Conservation (phyloP, 208 protist genomes). For the Acanthamoeba healyi region DNA sequence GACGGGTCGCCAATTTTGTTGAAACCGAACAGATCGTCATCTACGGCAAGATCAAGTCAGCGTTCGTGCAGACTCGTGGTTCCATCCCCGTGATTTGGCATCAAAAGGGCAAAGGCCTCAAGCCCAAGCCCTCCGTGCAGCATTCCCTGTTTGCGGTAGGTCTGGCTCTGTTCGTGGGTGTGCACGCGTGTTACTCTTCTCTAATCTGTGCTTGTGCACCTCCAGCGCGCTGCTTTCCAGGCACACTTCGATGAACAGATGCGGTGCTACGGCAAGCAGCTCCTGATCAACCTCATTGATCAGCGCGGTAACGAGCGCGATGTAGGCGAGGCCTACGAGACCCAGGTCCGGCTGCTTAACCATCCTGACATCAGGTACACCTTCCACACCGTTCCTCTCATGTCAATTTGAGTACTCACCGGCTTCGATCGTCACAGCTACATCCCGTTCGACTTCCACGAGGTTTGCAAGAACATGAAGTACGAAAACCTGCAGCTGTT, state of each 20-base stretch:
- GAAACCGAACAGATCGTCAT: conserved; percentile 89
- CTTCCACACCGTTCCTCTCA: no score
- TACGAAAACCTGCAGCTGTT: conserved; percentile 83
- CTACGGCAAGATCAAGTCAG: conserved; percentile 72
- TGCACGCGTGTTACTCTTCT: no score
- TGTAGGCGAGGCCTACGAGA: conserved; percentile 80
- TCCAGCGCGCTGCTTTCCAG: conserved; percentile 74
- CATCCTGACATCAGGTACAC: conserved; percentile 65
- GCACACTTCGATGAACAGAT: conserved; percentile 79
- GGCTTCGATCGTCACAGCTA: no score
- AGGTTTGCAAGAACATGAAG: conserved; percentile 81
- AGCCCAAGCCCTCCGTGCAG: conserved; percentile 67
- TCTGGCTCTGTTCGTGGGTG: no score
- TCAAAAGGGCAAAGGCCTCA: conserved; percentile 79
- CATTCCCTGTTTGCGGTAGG: conserved; percentile 45
- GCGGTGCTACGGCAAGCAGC: conserved; percentile 68
- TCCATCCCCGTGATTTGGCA: conserved; percentile 89
- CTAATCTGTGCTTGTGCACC: no score
- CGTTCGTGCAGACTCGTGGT: conserved; percentile 87
- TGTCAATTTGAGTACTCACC: no score
- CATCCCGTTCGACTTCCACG: conserved; percentile 90
- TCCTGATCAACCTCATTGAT: conserved; percentile 83
- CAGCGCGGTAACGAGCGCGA: conserved; percentile 76
- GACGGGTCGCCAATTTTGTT: conserved; percentile 90
- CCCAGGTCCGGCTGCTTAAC: conserved; percentile 27